A percentile compares a stretch with the other conserved stretches of the same genome.
Evolutionary conservation across 768 basidiomycete species (phyloP).

Genomic region (Mycena latifolia): DNA sequence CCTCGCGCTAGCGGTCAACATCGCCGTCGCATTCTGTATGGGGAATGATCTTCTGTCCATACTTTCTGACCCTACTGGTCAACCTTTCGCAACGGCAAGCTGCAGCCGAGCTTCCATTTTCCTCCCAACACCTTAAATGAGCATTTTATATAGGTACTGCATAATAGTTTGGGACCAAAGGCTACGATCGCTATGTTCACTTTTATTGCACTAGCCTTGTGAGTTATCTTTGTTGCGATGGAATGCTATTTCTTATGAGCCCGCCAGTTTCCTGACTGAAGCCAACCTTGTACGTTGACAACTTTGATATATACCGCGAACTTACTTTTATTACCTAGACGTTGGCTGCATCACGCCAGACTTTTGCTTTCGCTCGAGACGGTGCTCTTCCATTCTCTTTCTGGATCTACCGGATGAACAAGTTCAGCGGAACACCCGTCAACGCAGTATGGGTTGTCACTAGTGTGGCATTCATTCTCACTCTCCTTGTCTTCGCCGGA

Average conservation of each 20-base stretch:
- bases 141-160: slow-evolving; percentile 13
- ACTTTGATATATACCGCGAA: slow-evolving; percentile 10
- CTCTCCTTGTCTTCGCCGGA: slow-evolving; percentile 15
- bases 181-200: slow-evolving; percentile 55
- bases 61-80: slow-evolving; percentile 48
- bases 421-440: slow-evolving; percentile 11
- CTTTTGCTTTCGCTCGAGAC: slow-evolving; percentile 63
- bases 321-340: slow-evolving; percentile 28
- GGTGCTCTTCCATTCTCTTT: slow-evolving; percentile 45
- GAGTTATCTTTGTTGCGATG: slow-evolving; percentile 31
- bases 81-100: slow-evolving; percentile 56
- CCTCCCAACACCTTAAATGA: slow-evolving; percentile 8
- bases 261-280: slow-evolving; percentile 16
- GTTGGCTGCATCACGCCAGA: slow-evolving; percentile 51
- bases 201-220: slow-evolving; percentile 48
- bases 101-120: slow-evolving; percentile 46
- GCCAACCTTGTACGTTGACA: slow-evolving; percentile 37
- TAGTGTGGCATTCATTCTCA: slow-evolving; percentile 8
- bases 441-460: slow-evolving; percentile 8
- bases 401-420: slow-evolving; percentile 11
- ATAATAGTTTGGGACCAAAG: slow-evolving; percentile 55
- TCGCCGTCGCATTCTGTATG: slow-evolving; percentile 63
- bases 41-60: slow-evolving; percentile 57
- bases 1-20: slow-evolving; percentile 50
- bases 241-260: slow-evolving; percentile 16